Conservation (phyloP, 352 stramenopile species). For the Pythium brachiatum region DNA sequence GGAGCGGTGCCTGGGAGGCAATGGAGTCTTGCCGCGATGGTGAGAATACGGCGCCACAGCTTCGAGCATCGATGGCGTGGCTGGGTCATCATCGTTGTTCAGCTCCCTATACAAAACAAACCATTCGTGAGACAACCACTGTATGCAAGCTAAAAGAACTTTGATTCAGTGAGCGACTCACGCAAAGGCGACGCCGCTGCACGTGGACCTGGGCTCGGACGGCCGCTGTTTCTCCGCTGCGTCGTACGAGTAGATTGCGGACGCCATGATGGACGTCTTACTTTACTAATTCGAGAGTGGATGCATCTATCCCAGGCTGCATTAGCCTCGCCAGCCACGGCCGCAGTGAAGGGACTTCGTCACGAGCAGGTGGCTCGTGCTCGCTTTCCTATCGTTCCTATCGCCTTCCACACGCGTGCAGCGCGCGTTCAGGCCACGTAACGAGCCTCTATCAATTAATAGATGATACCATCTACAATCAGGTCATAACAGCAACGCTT, state of each 20-base stretch:
- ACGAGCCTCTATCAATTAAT: neutral
- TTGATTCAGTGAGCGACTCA: constrained; percentile 4
- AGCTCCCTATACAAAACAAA: constrained; percentile 2
- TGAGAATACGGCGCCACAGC: constrained; percentile 2
- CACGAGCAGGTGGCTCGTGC: neutral
- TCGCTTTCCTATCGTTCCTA: neutral
- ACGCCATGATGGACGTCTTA: neutral
- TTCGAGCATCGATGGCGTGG: constrained; percentile 8
- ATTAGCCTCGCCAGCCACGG: too few species aligned
- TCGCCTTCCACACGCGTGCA: constrained; percentile 6
- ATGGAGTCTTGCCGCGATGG: neutral
- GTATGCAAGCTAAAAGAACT: too few species aligned
- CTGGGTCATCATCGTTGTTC: neutral
- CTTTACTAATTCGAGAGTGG: neutral
- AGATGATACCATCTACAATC: neutral
- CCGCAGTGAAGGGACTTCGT: neutral
- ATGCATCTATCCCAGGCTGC: neutral
- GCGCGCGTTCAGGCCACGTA: constrained; percentile 4
- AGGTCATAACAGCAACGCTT: too few species aligned
- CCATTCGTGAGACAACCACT: too few species aligned
- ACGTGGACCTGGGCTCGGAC: neutral
- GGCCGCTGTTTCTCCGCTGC: neutral
- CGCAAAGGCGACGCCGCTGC: constrained; percentile 9
- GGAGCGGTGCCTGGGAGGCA: neutral
- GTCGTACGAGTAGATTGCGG: neutral